Conservation (phyloP, 139 green algal genomes). For the Spirogloea muscicola region DNA sequence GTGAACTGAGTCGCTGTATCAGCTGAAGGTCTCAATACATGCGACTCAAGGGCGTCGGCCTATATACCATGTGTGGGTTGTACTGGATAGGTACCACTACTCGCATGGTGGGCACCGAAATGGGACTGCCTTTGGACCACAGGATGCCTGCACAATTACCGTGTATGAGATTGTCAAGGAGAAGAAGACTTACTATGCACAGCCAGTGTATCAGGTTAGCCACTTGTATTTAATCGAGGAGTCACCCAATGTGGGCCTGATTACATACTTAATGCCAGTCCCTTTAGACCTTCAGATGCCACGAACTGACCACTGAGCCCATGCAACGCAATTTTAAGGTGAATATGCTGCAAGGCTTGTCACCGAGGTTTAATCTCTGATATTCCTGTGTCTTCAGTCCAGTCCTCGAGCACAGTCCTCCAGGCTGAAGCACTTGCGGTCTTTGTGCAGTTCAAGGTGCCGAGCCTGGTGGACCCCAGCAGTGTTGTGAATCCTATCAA, state of each 20-base stretch:
- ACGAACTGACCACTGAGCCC: neutral
- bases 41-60: neutral
- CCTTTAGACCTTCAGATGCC: neutral
- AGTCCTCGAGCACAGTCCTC: too few species aligned
- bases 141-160: conserved; percentile 18
- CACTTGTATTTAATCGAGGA: too few species aligned
- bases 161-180: conserved; percentile 22
- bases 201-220: conserved; percentile 9
- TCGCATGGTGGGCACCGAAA: neutral
- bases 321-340: neutral
- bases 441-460: conserved; percentile 5
- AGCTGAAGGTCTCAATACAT: neutral
- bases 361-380: neutral
- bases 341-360: neutral
- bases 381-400: neutral
- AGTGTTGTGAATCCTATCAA: neutral
- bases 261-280: too few species aligned
- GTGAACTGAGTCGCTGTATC: neutral
- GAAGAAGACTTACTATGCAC: neutral
- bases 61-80: neutral
- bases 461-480: neutral
- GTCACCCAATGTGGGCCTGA: too few species aligned
- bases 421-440: neutral
- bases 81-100: conserved; percentile 18
- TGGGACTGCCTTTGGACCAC: conserved; percentile 1